Base-by-base conservation (phyloP, 257 asterid genomes). In the Pogostemon cablin region DNA sequence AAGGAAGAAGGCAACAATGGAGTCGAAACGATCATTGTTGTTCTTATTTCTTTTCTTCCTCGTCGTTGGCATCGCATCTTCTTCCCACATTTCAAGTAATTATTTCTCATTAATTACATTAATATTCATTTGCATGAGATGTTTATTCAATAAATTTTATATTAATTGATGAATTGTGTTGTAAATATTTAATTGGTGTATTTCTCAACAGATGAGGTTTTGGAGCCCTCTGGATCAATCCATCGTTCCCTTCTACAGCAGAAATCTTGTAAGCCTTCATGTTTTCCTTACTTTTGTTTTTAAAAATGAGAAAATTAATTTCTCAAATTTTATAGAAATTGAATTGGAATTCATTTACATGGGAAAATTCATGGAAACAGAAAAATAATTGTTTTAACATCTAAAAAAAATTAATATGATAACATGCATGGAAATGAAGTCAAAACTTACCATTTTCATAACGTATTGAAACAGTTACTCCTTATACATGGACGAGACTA, bases 221-320 rank as follows among this genome's bases (percentile, higher is more conserved):
- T 86, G 44, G 86, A 75, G 75, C 73, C 81, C 49, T 76, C 65
- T 10, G 84, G 77, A 65, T 74, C 78, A 9, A 41, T 65, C 9
- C 93, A 96, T 17, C 97, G 98, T 17, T 69, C 80, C 86, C 93
- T 92, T 78, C 88, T 92, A 65, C 97, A 88, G 73, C 95, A 90
- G 71, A 85, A 81, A 84, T 11, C 79, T 4, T 6, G 98, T 90
- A 69, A 86, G 85, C 32, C 32, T 25, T 25, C 32, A 25, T 25
- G 3, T 43, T 50, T 69, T 15, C 15, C 15, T 15, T 47, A 55
- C 35, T 0, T 41, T 49, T 56, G 1, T 10, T 54, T 6, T 40
- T 5, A 38, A 10, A 60, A 38, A 6, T 10, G 54, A 47, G 8
- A 25, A 25, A 25, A 25, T 20, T 25, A 25, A 20, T 34, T 17